A percentile compares a stretch with the other conserved stretches of the same genome.
phyloP scores from a whole-genome alignment of 2,329 filamentous ascomycete genomes.

The Graphilbum fragrans region DNA sequence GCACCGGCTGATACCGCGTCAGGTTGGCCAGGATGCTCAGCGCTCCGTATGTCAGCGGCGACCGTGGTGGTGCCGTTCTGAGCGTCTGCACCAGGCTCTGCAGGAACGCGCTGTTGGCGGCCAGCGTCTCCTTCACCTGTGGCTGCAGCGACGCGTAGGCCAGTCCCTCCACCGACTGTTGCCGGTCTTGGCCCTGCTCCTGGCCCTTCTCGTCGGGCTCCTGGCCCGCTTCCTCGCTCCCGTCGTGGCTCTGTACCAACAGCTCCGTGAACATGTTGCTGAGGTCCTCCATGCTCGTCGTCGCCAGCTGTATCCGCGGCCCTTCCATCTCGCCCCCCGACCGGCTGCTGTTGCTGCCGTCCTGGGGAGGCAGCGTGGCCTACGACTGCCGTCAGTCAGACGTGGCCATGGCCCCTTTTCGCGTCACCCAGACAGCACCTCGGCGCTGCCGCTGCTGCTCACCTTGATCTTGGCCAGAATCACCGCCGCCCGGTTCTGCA shows the following conservation, averaged over 20 bases:
- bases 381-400: conserved; percentile 36
- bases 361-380: conserved; percentile 37
- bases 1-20: conserved; percentile 62
- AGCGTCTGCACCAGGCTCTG: conserved; percentile 56
- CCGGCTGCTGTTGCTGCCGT: conserved; percentile 27
- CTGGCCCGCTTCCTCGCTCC: no score
- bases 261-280: conserved; percentile 54
- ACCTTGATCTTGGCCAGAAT: conserved; percentile 68
- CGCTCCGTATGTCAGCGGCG: conserved; percentile 69
- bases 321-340: neutral
- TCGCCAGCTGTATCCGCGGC: conserved; percentile 31
- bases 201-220: no score
- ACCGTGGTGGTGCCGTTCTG: conserved; percentile 44
- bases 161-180: conserved; percentile 76
- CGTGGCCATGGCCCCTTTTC: conserved; percentile 9
- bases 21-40: conserved; percentile 80
- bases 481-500: conserved; percentile 58
- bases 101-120: conserved; percentile 55
- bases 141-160: conserved; percentile 85
- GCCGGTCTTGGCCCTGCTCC: conserved; percentile 38
- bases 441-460: conserved; percentile 10
- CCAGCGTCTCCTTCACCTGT: conserved; percentile 70
- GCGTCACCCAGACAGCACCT: neutral
- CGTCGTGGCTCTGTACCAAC: conserved; percentile 33
- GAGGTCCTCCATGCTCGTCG: conserved; percentile 53